A percentile compares a stretch with the other conserved stretches of the same genome.
phyloP scores from a whole-genome alignment of 1,284 basidiomycete species.

The Leccinum griseonigrum region DNA sequence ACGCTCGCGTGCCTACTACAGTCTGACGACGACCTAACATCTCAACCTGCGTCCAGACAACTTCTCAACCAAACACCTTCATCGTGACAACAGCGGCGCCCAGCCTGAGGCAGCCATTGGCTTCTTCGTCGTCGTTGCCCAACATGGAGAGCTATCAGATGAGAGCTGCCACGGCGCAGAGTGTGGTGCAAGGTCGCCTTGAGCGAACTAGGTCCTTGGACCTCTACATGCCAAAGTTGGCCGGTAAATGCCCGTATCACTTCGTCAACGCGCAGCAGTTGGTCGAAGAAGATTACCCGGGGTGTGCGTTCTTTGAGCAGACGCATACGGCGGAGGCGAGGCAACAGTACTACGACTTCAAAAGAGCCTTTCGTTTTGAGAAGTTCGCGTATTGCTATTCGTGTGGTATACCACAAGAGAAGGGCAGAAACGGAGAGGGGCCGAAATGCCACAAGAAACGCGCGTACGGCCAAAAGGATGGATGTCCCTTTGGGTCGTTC shows the following conservation, averaged over 20 bases:
- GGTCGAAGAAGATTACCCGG: not conserved
- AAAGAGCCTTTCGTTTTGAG: not conserved
- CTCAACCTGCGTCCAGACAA: not conserved
- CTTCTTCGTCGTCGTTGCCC: not conserved
- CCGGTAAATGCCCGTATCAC: constrained; percentile 4
- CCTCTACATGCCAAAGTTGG: constrained; percentile 2
- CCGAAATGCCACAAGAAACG: constrained; percentile 3
- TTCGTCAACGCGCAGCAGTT: not conserved
- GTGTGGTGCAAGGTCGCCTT: not conserved
- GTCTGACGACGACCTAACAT: too few species aligned
- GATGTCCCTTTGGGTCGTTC: not conserved
- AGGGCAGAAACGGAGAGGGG: constrained; percentile 3
- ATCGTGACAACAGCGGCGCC: not conserved
- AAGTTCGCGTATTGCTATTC: constrained; percentile 5
- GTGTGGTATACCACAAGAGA: constrained; percentile 12
- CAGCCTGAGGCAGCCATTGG: not conserved
- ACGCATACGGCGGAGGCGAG: not conserved
- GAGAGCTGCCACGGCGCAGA: not conserved
- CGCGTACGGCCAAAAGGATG: not conserved
- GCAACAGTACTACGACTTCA: constrained; percentile 2
- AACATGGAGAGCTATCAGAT: not conserved
- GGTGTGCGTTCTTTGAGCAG: not conserved
- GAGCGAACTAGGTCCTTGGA: not conserved
- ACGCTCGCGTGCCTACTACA: too few species aligned
- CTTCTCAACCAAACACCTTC: not conserved